Evolutionary conservation across 2,329 filamentous ascomycete genomes (phyloP).

Genomic region (Arthrobotrys pseudoclavata): DNA sequence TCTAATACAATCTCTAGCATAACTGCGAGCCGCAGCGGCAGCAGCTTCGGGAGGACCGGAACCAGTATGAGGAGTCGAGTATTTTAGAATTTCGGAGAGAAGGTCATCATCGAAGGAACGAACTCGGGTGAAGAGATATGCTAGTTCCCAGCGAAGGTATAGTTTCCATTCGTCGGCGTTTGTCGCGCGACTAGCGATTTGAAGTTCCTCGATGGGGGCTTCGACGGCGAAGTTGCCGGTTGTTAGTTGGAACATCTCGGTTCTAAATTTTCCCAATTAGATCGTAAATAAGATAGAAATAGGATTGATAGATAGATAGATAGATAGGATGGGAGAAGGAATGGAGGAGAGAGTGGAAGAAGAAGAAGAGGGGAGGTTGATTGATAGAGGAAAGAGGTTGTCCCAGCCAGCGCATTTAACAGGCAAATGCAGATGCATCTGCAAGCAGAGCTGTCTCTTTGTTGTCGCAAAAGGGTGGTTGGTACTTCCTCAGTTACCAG

Average conservation of each 20-base stretch:
- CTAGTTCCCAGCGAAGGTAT: slow-evolving; percentile 57
- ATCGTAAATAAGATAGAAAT: not conserved
- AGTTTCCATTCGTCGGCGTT: slow-evolving; percentile 59
- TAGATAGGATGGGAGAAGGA: not conserved
- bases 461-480: slow-evolving; percentile 6
- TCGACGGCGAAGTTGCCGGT: slow-evolving; percentile 55
- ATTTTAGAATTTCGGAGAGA: slow-evolving; percentile 50
- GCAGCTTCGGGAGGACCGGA: slow-evolving; percentile 54
- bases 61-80: slow-evolving; percentile 51
- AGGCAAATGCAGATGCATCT: slow-evolving; percentile 9
- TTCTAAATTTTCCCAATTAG: not conserved
- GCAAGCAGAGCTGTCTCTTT: slow-evolving; percentile 5
- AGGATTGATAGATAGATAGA: not conserved
- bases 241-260: slow-evolving; percentile 50
- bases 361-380: slow-evolving; percentile 2
- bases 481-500: not conserved
- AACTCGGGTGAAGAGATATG: slow-evolving; percentile 55
- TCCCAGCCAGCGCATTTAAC: slow-evolving; percentile 58
- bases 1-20: slow-evolving; percentile 49
- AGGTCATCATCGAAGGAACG: slow-evolving; percentile 56
- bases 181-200: slow-evolving; percentile 56
- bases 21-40: slow-evolving; percentile 51
- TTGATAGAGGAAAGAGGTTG: not conserved
- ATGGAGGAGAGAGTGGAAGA: slow-evolving; percentile 6
- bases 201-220: slow-evolving; percentile 57